Conservation (phyloP, 2,329 filamentous ascomycete species). For the Fusarium pseudograminearum region DNA sequence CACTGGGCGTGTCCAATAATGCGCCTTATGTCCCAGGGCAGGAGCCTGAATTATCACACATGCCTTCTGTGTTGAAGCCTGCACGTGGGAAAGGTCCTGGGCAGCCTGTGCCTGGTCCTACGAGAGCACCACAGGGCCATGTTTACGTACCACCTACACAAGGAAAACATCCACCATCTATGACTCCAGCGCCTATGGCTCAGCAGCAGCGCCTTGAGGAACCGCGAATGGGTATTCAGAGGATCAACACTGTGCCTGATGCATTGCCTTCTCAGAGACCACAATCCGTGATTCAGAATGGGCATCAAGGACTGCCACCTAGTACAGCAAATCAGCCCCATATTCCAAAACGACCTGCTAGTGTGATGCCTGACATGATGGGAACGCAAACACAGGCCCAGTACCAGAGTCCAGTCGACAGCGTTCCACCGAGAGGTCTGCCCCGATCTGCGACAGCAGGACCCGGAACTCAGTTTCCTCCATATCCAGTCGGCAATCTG, state of each 20-base stretch:
- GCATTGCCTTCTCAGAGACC: constrained; percentile 38
- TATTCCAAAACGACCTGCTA: constrained; percentile 34
- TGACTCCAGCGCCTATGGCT: constrained; percentile 42
- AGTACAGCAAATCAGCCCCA: constrained; percentile 15
- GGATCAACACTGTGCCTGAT: constrained; percentile 44
- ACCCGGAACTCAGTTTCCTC: constrained; percentile 28
- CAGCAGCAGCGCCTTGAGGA: constrained; percentile 38
- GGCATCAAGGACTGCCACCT: constrained; percentile 3
- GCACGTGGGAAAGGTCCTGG: constrained; percentile 38
- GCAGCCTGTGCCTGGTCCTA: constrained; percentile 4
- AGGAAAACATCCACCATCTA: constrained; percentile 43
- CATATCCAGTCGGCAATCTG: constrained; percentile 35
- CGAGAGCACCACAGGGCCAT: constrained; percentile 22
- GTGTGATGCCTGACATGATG: constrained; percentile 43
- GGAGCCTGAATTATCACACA: constrained; percentile 28
- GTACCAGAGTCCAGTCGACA: constrained; percentile 33
- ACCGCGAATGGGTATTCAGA: constrained; percentile 37
- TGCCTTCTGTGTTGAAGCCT: constrained; percentile 45
- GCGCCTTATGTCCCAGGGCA: constrained; percentile 11
- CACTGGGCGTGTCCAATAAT: neutral
- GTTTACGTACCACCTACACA: constrained; percentile 41
- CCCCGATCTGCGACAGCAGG: constrained; percentile 36
- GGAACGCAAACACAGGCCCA: constrained; percentile 16
- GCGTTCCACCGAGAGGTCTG: constrained; percentile 31
- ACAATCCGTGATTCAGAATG: constrained; percentile 21